Base-by-base conservation (phyloP, 805 yeast species). In the Ogataea henricii region DNA sequence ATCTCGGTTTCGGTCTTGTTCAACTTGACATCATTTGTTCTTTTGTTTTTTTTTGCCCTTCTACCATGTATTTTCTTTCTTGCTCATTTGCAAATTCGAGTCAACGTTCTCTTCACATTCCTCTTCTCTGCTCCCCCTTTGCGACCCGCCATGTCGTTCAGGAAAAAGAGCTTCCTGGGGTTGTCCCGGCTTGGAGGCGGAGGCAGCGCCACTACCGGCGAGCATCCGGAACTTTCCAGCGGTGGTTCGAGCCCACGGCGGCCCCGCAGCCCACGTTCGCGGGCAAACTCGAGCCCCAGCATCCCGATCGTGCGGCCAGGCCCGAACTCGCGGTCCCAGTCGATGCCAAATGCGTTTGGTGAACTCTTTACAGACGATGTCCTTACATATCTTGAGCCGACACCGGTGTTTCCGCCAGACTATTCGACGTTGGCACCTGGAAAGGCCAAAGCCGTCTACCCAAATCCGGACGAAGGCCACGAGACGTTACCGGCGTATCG, bases 401-500 rank as follows among this genome's bases (percentile, higher is more conserved):
- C 34, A 2, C 78, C 80, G 1, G 67, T 59, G 10, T 53, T 45
- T 22, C 75, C 77, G 6, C 77, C 77, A 0, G 54, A 56, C 9
- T 72, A 72, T 46, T 40, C 57, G 4, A 40, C 63, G 4, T 53
- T 69, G 34, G 68, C 72, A 2, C 75, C 76, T 1, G 62, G 68
- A 7, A 55, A 64, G 43, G 58, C 70, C 18, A 67, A 52, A 51
- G 71, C 74, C 6, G 58, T 66, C 1, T 64, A 55, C 44, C 63
- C 70, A 1, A 54, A 67, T 30, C 37, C 35, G 3, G 38, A 46
- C 3, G 68, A 60, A 46, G 70, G 67, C 3, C 44, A 54, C 22
- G 84, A 81, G 39, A 32, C 25, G 2, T 76, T 87, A 5, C 97
- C 97, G 1, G 46, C 50, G 0, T 88, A 89, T 63, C 43, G 76